Evolutionary conservation across 2,329 filamentous ascomycete genomes (phyloP).

Genomic region (Teratosphaeria destructans): DNA sequence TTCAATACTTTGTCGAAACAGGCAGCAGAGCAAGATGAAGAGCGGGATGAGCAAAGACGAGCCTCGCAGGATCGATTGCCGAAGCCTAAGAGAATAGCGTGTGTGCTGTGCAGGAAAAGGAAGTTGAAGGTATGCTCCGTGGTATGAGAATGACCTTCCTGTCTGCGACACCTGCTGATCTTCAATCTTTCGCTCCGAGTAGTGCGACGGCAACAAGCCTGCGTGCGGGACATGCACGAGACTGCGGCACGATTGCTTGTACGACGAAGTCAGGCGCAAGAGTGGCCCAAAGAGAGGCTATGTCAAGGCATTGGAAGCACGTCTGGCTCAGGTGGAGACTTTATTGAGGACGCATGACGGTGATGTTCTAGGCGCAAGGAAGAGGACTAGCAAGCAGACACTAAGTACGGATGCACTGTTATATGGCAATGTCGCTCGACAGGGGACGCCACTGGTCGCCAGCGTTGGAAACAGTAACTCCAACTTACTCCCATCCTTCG

Average conservation of each 20-base stretch:
- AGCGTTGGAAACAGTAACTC: constrained; percentile 4
- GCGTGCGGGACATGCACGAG: constrained; percentile 81
- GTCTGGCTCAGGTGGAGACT: constrained; percentile 78
- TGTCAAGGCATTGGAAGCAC: constrained; percentile 85
- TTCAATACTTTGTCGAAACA: constrained; percentile 48
- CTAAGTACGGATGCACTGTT: constrained; percentile 4
- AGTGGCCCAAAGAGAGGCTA: constrained; percentile 91
- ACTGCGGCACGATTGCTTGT: constrained; percentile 77
- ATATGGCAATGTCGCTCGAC: not conserved
- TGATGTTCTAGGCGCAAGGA: not conserved
- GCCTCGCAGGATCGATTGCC: constrained; percentile 45
- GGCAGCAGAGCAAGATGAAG: constrained; percentile 26
- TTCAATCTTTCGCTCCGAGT: not conserved
- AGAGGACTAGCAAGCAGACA: not conserved
- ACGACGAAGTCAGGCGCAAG: constrained; percentile 88
- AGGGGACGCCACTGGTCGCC: constrained; percentile 11
- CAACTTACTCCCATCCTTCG: constrained; percentile 6
- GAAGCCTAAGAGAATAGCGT: constrained; percentile 75
- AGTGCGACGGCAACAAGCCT: constrained; percentile 72
- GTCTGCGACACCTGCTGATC: not conserved
- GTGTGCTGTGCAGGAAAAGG: constrained; percentile 83
- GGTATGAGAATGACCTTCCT: not conserved
- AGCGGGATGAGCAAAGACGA: constrained; percentile 32
- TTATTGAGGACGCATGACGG: constrained; percentile 63
- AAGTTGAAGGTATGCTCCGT: constrained; percentile 54